Base-by-base conservation (phyloP, 1,139 yeast genomes). In the Geotrichum citri-aurantii region DNA sequence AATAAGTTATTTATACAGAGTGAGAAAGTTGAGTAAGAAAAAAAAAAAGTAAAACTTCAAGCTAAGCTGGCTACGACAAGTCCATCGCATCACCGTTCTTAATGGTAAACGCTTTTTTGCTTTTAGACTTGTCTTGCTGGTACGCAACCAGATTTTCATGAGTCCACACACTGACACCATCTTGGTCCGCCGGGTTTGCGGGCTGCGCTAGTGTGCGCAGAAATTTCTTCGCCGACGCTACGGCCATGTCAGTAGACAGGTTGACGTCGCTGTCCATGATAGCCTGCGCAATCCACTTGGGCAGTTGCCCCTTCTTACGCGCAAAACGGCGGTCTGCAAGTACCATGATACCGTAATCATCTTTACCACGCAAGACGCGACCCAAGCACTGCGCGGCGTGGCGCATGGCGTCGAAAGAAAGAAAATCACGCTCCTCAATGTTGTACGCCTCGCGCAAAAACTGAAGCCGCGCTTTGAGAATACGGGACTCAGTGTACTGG, bases 331-430 rank as follows among this genome's bases (percentile, higher is more conserved):
- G 79, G 73, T 93, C 99, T 0, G 99, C 99, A 62, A 93, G 75
- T 55, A 93, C 97, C 99, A 93, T 93, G 67, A 95, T 88, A 62
- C 99, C 99, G 71, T 95, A 93, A 75, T 93, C 99, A 70, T 93
- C 97, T 70, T 93, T 93, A 64, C 99, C 99, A 76, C 99, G 83
- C 65, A 93, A 77, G 57, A 93, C 99, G 70, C 99, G 83, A 14
- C 99, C 99, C 68, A 93, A 75, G 75, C 99, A 93, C 74, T 93
- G 99, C 0, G 99, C 99, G 2, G 99, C 99, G 76, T 93, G 99
- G 70, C 99, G 83, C 99, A 93, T 95, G 37, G 99, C 99, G 74
- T 93, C 99, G 79, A 93, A 93, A 24, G 98, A 91, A 51, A 93
- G 73, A 69, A 93, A 93, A 68, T 95, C 99, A 69, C 90, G 92